Percentiles rank a stretch among this genome's conserved stretches.
These are phyloP conservation scores for Hymenoscyphus fraxineus DNA, from an alignment of 2,329 filamentous ascomycete species.

Conservation along the genomic window DNA sequence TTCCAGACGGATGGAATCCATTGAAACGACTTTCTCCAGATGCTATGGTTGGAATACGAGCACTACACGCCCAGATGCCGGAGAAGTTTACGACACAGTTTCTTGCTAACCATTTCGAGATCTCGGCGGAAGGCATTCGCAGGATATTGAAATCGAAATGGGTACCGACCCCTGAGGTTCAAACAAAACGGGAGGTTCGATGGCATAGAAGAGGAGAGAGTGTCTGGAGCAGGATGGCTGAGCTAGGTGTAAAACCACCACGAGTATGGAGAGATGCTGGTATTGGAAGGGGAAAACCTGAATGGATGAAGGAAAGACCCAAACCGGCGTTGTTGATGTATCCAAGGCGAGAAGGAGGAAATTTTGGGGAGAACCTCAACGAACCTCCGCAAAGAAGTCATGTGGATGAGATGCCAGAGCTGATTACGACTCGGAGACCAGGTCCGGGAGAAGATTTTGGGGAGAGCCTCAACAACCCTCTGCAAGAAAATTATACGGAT, in stretches of 20 bases:
- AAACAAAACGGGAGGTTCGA: conserved; percentile 53
- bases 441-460: too few relatives aligned
- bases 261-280: conserved; percentile 50
- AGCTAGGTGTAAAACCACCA: conserved; percentile 59
- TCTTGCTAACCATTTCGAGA: conserved; percentile 74
- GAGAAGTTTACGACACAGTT: conserved; percentile 69
- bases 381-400: neutral
- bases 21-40: conserved; percentile 87
- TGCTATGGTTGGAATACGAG: conserved; percentile 83
- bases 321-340: conserved; percentile 24
- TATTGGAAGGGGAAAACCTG: conserved; percentile 32
- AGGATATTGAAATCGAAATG: conserved; percentile 81
- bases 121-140: conserved; percentile 83
- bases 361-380: conserved; percentile 4
- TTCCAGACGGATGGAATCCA: conserved; percentile 77
- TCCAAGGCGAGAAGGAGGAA: conserved; percentile 15
- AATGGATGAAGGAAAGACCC: conserved; percentile 16
- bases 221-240: conserved; percentile 58
- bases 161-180: conserved; percentile 55
- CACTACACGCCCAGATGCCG: conserved; percentile 74
- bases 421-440: neutral
- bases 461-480: too few relatives aligned
- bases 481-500: too few relatives aligned
- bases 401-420: conserved; percentile 6
- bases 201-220: conserved; percentile 59